Percentiles rank a stretch among this genome's conserved stretches.
Conservation (phyloP, 352 stramenopile genomes). For the Globisporangium orthogonon region DNA sequence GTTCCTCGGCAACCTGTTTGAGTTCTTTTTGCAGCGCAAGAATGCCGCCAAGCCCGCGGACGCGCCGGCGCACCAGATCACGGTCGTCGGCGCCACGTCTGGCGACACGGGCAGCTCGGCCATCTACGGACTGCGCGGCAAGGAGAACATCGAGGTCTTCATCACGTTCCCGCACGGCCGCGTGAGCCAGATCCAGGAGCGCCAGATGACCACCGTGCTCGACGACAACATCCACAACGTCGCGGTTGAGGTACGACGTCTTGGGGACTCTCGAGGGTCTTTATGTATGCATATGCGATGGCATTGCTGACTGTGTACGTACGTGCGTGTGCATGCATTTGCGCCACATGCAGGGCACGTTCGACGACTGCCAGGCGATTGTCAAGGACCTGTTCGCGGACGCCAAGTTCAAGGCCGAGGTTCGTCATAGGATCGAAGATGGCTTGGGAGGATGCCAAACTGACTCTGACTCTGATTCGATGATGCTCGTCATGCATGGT, state of each 20-base stretch:
- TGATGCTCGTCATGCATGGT: no score
- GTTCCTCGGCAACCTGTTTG: conserved; percentile 99
- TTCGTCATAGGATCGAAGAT: conserved; percentile 6
- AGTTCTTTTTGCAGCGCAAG: conserved; percentile 96
- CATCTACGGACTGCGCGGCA: conserved; percentile 97
- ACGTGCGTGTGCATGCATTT: background rate
- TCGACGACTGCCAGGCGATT: conserved; percentile 99
- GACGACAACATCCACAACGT: conserved; percentile 98
- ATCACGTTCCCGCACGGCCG: conserved; percentile 96
- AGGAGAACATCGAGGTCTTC: conserved; percentile 97
- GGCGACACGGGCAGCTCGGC: conserved; percentile 97
- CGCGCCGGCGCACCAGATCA: conserved; percentile 81
- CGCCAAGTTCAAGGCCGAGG: conserved; percentile 87
- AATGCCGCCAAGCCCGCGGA: conserved; percentile 53
- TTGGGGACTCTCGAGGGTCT: no score
- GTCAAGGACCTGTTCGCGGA: conserved; percentile 98
- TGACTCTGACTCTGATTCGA: no score
- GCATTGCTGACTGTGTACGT: background rate
- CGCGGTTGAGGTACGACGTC: conserved; percentile 40
- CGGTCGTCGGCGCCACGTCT: conserved; percentile 96
- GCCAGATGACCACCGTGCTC: conserved; percentile 98
- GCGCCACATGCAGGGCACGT: conserved; percentile 79
- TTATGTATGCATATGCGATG: no score
- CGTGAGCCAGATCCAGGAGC: conserved; percentile 96
- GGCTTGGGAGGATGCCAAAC: no score